phyloP scores from a whole-genome alignment of 495 filamentous ascomycete genomes.

The Lophium mytilinum region DNA sequence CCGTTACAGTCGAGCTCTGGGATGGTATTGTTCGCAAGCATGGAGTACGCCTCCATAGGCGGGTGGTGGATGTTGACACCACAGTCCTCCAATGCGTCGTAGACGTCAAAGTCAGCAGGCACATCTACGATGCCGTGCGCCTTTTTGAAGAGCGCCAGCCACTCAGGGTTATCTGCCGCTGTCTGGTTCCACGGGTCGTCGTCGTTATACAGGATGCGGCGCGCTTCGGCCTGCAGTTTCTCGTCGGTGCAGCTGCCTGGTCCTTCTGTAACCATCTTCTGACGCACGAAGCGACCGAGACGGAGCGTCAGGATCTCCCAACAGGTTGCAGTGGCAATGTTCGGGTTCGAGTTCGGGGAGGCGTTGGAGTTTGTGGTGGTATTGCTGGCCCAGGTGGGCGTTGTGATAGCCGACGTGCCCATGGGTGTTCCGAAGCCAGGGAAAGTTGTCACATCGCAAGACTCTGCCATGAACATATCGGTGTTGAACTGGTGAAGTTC shows the following conservation, averaged over 20 bases:
- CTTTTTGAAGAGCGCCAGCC: slow-evolving; percentile 37
- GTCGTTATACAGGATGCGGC: slow-evolving; percentile 32
- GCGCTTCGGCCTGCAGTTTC: slow-evolving; percentile 32
- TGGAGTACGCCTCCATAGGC: too few relatives aligned
- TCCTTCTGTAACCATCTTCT: slow-evolving; percentile 23
- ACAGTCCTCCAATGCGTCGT: slow-evolving; percentile 19
- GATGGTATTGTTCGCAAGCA: background rate
- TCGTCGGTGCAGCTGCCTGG: slow-evolving; percentile 27
- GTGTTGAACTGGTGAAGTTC: too few relatives aligned
- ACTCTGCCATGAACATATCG: background rate
- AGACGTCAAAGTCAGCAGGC: background rate
- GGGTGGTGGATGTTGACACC: background rate
- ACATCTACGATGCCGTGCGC: slow-evolving; percentile 22
- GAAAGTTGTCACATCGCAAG: background rate
- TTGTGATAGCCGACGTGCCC: background rate
- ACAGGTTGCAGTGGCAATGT: slow-evolving; percentile 24
- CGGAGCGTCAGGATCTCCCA: slow-evolving; percentile 37
- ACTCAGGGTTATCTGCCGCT: slow-evolving; percentile 37
- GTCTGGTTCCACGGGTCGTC: slow-evolving; percentile 39
- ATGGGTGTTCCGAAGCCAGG: background rate
- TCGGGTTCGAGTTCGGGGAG: background rate
- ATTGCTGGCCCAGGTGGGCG: background rate
- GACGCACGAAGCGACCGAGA: slow-evolving; percentile 31
- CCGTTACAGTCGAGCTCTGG: background rate
- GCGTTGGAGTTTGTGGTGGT: background rate